A percentile compares a stretch with the other conserved stretches of the same genome.
These are phyloP conservation scores for Quambalaria eucalypti DNA, from an alignment of 1,284 basidiomycete genomes.

Conservation along the genomic window DNA sequence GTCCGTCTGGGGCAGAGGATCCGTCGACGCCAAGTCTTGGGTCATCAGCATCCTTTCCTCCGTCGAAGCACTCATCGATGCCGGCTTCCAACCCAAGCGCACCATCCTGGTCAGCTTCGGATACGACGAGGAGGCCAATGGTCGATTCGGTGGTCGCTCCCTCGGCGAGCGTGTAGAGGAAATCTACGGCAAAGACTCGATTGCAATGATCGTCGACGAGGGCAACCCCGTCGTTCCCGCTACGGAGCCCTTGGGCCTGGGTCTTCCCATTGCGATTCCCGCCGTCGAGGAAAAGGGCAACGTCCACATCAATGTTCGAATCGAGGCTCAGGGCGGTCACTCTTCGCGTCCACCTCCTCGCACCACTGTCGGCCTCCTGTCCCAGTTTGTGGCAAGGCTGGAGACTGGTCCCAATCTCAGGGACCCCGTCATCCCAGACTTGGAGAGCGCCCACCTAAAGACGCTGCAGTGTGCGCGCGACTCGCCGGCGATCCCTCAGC, in stretches of 20 bases:
- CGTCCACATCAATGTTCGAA: conserved; percentile 54
- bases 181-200: conserved; percentile 23
- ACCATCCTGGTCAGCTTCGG: conserved; percentile 58
- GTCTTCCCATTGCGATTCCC: conserved; percentile 47
- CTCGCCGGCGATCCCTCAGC: conserved; percentile 50
- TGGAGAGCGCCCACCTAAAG: conserved; percentile 46
- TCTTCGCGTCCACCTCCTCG: conserved; percentile 57
- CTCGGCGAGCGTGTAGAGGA: conserved; percentile 19
- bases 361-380: conserved; percentile 58
- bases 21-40: conserved; percentile 47
- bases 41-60: conserved; percentile 50
- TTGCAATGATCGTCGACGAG: conserved; percentile 39
- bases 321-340: conserved; percentile 57
- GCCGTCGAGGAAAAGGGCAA: conserved; percentile 62
- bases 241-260: conserved; percentile 13
- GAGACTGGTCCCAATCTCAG: conserved; percentile 53
- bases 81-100: conserved; percentile 48
- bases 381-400: conserved; percentile 54
- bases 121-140: conserved; percentile 58
- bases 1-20: conserved; percentile 52
- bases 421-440: conserved; percentile 49
- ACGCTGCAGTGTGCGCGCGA: conserved; percentile 54
- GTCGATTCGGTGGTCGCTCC: conserved; percentile 6
- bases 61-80: conserved; percentile 50
- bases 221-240: conserved; percentile 24